Evolutionary conservation across 352 stramenopile species (phyloP).

Genomic region (Pilasporangium apinafurcum): DNA sequence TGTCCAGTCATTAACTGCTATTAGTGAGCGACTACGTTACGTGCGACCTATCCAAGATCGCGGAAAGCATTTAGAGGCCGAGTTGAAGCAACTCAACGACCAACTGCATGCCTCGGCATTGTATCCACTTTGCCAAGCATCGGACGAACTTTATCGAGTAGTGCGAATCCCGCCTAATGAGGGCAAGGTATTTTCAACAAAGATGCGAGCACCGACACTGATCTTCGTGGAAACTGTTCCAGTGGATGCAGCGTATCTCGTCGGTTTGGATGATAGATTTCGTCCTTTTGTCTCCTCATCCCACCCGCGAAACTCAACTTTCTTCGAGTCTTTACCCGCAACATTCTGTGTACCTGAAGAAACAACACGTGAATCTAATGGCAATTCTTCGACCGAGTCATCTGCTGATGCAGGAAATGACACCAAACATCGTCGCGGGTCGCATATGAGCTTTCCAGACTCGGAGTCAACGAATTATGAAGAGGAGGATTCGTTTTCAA

Average conservation of each 20-base stretch:
- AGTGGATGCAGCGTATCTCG: slow-evolving; percentile 27
- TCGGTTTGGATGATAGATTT: slow-evolving; percentile 28
- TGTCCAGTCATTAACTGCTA: slow-evolving; percentile 60
- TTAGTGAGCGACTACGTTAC: slow-evolving; percentile 62
- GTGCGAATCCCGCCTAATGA: slow-evolving; percentile 64
- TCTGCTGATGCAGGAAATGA: slow-evolving; percentile 13
- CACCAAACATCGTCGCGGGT: slow-evolving; percentile 8
- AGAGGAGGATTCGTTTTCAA: background rate
- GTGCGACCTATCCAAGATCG: slow-evolving; percentile 53
- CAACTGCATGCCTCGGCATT: slow-evolving; percentile 49
- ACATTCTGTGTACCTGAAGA: too few species aligned
- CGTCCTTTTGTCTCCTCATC: slow-evolving; percentile 51
- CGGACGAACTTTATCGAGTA: slow-evolving; percentile 68
- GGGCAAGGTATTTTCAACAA: slow-evolving; percentile 83
- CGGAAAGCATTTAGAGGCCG: slow-evolving; percentile 29
- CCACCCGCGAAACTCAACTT: slow-evolving; percentile 45
- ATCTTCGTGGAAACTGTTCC: slow-evolving; percentile 72
- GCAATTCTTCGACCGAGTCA: slow-evolving; percentile 12
- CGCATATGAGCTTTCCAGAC: slow-evolving; percentile 13
- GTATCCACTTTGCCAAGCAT: slow-evolving; percentile 66
- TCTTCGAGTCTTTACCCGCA: slow-evolving; percentile 41
- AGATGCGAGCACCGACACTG: slow-evolving; percentile 73
- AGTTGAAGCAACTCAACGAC: slow-evolving; percentile 51
- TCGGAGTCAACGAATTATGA: background rate
- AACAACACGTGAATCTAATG: slow-evolving; percentile 15